Evolutionary conservation across 495 filamentous ascomycete genomes (phyloP).

Genomic region (Astrocystis sublimbata): DNA sequence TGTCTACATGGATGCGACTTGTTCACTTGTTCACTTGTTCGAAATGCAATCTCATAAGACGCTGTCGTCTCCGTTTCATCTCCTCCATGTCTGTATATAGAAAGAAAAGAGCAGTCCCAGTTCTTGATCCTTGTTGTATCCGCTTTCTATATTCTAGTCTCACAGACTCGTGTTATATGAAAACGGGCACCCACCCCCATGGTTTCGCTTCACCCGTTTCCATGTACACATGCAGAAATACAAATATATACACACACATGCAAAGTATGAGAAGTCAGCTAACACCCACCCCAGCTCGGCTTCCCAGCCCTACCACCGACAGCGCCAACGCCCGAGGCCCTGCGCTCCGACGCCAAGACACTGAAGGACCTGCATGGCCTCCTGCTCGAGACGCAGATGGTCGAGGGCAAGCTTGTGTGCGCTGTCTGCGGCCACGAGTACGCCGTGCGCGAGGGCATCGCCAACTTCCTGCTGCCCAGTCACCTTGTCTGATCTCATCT

Average conservation of each 20-base stretch:
- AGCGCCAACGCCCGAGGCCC: constrained; percentile 59
- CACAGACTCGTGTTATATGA: no score
- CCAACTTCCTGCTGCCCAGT: constrained; percentile 91
- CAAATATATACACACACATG: background rate
- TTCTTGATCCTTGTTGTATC: no score
- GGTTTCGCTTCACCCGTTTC: no score
- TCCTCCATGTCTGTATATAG: no score
- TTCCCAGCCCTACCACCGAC: constrained; percentile 72
- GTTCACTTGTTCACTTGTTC: no score
- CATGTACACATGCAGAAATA: background rate
- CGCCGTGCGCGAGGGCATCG: constrained; percentile 88
- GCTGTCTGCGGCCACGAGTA: constrained; percentile 92
- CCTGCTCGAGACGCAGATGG: constrained; percentile 86
- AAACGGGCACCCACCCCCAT: no score
- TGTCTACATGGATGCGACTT: no score
- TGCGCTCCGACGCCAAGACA: constrained; percentile 62
- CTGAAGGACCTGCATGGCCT: constrained; percentile 77
- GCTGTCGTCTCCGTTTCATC: no score
- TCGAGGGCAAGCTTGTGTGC: constrained; percentile 84
- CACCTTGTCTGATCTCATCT: constrained; percentile 67
- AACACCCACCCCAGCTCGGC: constrained; percentile 60
- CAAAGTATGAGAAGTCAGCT: background rate
- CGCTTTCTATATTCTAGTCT: no score
- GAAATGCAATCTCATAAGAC: no score
- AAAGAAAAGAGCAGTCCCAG: no score